Percentiles rank a stretch among this genome's conserved stretches.
Evolutionary conservation across 768 basidiomycete genomes (phyloP).

Genomic region (Phylloporus sp.): DNA sequence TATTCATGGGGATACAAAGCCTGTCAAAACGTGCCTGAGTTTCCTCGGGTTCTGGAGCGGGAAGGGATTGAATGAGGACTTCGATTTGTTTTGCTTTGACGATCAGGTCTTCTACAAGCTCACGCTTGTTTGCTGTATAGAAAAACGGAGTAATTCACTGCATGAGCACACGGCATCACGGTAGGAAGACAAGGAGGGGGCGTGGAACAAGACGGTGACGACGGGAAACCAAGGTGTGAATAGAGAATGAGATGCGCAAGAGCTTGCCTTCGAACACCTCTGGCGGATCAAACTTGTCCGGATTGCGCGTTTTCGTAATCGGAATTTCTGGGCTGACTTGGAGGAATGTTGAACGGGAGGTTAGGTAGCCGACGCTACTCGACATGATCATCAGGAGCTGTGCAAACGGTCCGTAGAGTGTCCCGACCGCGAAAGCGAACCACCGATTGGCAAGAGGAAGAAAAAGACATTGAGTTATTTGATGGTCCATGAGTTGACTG

Average conservation of each 20-base stretch:
- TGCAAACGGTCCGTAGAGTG: neutral
- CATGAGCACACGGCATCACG: no score
- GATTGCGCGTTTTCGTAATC: constrained; percentile 74
- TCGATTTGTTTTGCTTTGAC: constrained; percentile 89
- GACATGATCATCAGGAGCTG: constrained; percentile 89
- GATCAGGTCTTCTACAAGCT: constrained; percentile 79
- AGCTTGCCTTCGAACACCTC: constrained; percentile 73
- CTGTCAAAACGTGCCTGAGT: constrained; percentile 44
- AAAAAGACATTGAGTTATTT: neutral
- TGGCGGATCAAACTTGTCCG: constrained; percentile 66
- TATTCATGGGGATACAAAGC: no score
- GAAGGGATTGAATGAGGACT: constrained; percentile 75
- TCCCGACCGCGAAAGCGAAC: neutral
- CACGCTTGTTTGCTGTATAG: constrained; percentile 69
- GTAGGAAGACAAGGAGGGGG: no score
- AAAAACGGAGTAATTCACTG: neutral
- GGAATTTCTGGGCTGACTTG: constrained; percentile 79
- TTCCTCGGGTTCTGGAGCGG: constrained; percentile 75
- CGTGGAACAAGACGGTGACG: no score
- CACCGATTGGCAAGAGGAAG: neutral
- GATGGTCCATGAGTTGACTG: neutral
- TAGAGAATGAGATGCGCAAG: no score
- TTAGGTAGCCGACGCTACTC: constrained; percentile 75
- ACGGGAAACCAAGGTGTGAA: no score
- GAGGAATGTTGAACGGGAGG: constrained; percentile 67